These are phyloP conservation scores for Claviceps fusiformis DNA, from an alignment of 2,329 filamentous ascomycete genomes.

Conservation along the genomic window DNA sequence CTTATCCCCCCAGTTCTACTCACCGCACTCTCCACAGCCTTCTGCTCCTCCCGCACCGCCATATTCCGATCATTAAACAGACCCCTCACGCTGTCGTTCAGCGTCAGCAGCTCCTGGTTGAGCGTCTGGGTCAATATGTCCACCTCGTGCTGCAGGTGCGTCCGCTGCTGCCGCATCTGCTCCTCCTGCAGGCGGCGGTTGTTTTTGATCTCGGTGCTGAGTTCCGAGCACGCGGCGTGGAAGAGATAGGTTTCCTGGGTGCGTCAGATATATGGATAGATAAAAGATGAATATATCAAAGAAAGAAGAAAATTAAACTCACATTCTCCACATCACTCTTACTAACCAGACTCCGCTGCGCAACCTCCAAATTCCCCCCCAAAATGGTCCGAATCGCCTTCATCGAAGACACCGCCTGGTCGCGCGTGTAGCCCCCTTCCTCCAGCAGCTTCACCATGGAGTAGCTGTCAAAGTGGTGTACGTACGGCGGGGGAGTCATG, in stretches of 20 bases:
- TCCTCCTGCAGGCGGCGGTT: constrained; percentile 66
- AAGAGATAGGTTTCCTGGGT: constrained; percentile 74
- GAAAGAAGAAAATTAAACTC: constrained; percentile 2
- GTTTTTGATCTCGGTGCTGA: constrained; percentile 74
- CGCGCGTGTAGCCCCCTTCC: constrained; percentile 56
- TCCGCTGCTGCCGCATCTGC: constrained; percentile 68
- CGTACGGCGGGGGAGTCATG: constrained; percentile 61
- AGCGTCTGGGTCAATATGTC: constrained; percentile 79
- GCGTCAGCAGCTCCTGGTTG: constrained; percentile 64
- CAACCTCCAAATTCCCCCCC: constrained; percentile 65
- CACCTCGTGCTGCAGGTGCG: constrained; percentile 83
- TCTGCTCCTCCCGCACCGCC: constrained; percentile 77
- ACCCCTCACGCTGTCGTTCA: constrained; percentile 86
- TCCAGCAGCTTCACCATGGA: constrained; percentile 71
- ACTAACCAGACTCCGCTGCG: constrained; percentile 66
- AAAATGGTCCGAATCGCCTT: constrained; percentile 74
- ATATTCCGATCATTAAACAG: constrained; percentile 96
- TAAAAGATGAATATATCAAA: too few species aligned
- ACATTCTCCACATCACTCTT: constrained; percentile 86
- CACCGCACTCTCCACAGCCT: constrained; percentile 67
- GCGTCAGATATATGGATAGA: too few species aligned
- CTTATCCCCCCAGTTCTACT: constrained; percentile 14
- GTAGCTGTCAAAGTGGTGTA: constrained; percentile 96
- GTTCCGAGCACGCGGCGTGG: constrained; percentile 81
- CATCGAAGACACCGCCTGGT: constrained; percentile 77